phyloP scores from a whole-genome alignment of 139 green algal genomes.

The Spirogloea muscicola region DNA sequence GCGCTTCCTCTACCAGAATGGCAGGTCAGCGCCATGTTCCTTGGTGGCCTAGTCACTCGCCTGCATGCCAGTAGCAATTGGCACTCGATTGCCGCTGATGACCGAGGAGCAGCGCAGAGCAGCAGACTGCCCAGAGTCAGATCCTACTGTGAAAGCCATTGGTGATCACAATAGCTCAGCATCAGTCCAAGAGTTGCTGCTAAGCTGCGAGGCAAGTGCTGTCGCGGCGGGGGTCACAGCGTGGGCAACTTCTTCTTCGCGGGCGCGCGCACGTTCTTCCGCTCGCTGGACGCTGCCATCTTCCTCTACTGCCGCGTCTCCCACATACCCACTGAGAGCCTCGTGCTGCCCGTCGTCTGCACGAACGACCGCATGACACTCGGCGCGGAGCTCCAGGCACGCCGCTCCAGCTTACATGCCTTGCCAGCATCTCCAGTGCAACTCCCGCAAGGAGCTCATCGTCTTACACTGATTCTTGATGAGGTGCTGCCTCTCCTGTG shows the following conservation, averaged over 20 bases:
- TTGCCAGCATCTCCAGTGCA: background rate
- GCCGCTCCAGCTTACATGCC: background rate
- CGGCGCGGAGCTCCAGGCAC: slow-evolving; percentile 77
- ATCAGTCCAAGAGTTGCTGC: too few species aligned
- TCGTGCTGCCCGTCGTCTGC: slow-evolving; percentile 85
- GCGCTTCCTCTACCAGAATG: slow-evolving; percentile 87
- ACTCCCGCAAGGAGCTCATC: too few species aligned
- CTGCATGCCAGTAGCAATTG: too few species aligned
- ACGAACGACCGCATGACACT: slow-evolving; percentile 93
- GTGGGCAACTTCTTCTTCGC: slow-evolving; percentile 99
- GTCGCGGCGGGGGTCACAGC: too few species aligned
- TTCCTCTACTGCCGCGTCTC: slow-evolving; percentile 88
- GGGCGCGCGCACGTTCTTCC: slow-evolving; percentile 91
- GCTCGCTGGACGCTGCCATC: slow-evolving; percentile 92
- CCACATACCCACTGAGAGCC: slow-evolving; percentile 62
- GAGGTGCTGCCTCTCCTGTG: background rate
- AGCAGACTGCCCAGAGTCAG: too few species aligned
- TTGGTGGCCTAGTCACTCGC: too few species aligned
- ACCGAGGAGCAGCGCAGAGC: too few species aligned
- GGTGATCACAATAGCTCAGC: too few species aligned
- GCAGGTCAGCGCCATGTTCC: slow-evolving; percentile 55
- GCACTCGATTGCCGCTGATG: too few species aligned
- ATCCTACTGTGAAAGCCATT: too few species aligned
- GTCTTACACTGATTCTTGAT: too few species aligned
- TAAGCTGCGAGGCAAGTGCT: too few species aligned